Evolutionary conservation across 2,329 filamentous ascomycete genomes (phyloP), one percentile per base, ranked within the genome.

Genomic region (Monosporascus sp.): DNA sequence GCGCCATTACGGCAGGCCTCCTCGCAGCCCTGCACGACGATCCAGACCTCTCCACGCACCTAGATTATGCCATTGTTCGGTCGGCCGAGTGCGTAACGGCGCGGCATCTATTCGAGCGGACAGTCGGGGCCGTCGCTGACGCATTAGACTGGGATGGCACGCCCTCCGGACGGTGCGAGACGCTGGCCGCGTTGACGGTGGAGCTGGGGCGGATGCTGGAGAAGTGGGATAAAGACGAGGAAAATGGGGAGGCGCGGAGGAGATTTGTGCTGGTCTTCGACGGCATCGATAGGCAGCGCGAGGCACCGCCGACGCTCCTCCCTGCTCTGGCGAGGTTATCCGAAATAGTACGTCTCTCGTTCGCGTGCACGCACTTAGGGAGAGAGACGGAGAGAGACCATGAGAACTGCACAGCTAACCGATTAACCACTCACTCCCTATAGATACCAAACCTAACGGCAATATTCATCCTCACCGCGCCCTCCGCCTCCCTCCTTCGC

Each of bases 201-300:
- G 84, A 92, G 63, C 74, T 97, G 53, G 80, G 80, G 56, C 81
- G 77, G 64, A 74, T 90, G 70, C 70, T 92, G 46, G 72, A 78
- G 49, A 31, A 26, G n/a, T 14, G 22, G 22, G 22, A 46, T 27
- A 24, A 31, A 11, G 43, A n/a, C 22, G 16, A 24, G 4, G 22
- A n/a, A 3, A 50, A 54, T 37, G 22, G 26, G 24, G 58, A 59
- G 7, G 61, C 66, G 20, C 62, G 66, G 47, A 76, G 75, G 59
- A 84, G 86, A 59, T 91, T 96, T 62, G 85, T 93, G 8, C 71
- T 97, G 54, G 89, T 97, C 11, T 80, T 97, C 58, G 94, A 97
- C 74, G 90, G 85, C 11, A 86, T 97, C 53, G 93, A 97, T 69
- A 82, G 80, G 57, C 89, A 96, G 69, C 80, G 87, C 64, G 93